Conservation (phyloP, 495 filamentous ascomycete genomes). For the Elasticomyces elasticus region DNA sequence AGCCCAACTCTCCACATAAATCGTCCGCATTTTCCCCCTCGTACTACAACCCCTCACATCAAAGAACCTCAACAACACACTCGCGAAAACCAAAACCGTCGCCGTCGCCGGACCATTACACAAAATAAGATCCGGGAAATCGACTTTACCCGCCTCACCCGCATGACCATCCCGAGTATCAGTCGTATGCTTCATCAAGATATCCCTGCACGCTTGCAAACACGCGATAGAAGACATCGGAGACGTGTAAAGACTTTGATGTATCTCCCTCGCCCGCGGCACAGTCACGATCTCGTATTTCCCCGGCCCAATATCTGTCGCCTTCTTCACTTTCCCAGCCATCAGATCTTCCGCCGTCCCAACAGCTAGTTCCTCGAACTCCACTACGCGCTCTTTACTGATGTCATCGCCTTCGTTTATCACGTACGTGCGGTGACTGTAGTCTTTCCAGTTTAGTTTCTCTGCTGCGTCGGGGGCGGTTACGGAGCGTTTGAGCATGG, state of each 20-base stretch:
- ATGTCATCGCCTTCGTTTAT: conserved; percentile 67
- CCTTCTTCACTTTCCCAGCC: conserved; percentile 6
- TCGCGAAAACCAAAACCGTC: conserved; percentile 65
- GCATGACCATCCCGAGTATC: conserved; percentile 8
- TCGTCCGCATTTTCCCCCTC: conserved; percentile 48
- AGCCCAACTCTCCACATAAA: conserved; percentile 91
- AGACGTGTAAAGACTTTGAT: conserved; percentile 64
- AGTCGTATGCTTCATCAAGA: conserved; percentile 9
- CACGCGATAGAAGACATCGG: conserved; percentile 50
- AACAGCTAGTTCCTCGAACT: conserved; percentile 44
- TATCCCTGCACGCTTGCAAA: conserved; percentile 30
- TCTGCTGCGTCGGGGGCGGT: conserved; percentile 32
- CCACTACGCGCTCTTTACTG: conserved; percentile 53
- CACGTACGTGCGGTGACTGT: conserved; percentile 69
- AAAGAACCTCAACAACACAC: conserved; percentile 56
- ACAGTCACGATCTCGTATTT: conserved; percentile 51
- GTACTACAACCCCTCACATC: conserved; percentile 32
- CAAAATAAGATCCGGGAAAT: conserved; percentile 62
- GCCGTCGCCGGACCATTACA: conserved; percentile 85
- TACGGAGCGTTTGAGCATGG: conserved; percentile 51
- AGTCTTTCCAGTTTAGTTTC: conserved; percentile 31
- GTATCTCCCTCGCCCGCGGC: conserved; percentile 62
- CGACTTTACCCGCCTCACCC: conserved; percentile 9
- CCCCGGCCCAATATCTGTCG: conserved; percentile 14
- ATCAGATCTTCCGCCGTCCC: conserved; percentile 2